phyloP scores from a whole-genome alignment of 306 rosid genomes.

The Cicer judaicum region DNA sequence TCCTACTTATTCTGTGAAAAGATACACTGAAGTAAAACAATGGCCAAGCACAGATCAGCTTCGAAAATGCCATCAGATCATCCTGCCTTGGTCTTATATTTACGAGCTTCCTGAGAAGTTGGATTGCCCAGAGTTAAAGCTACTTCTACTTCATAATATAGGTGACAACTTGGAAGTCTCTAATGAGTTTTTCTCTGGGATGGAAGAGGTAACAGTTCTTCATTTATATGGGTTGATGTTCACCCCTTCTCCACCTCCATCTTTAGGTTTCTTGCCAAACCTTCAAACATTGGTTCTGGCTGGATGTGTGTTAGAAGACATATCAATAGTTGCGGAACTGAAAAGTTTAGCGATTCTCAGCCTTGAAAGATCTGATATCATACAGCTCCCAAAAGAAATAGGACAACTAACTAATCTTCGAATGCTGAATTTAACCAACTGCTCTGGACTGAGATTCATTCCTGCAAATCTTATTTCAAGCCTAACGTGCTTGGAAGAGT shows the following conservation, averaged over 20 bases:
- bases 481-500: conserved; percentile 6
- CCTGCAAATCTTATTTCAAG: conserved; percentile 9
- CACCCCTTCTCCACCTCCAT: not conserved
- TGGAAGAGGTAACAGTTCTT: not conserved
- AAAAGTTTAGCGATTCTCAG: conserved; percentile 24
- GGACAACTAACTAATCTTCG: not conserved
- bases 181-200: not conserved
- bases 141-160: not conserved
- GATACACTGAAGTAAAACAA: not conserved
- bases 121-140: conserved; percentile 11
- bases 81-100: not conserved
- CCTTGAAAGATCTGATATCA: not conserved
- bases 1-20: not conserved
- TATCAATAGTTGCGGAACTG: conserved; percentile 1
- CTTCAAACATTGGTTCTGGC: not conserved
- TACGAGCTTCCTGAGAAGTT: not conserved
- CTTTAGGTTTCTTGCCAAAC: not conserved
- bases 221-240: not conserved
- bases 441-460: not conserved
- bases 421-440: not conserved
- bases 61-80: not conserved
- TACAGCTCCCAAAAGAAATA: not conserved
- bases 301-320: conserved; percentile 6
- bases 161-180: not conserved
- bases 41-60: not conserved